Percentiles rank a stretch among this genome's conserved stretches.
Evolutionary conservation across 805 yeast genomes (phyloP).

Genomic region (Pichia cabralensis): DNA sequence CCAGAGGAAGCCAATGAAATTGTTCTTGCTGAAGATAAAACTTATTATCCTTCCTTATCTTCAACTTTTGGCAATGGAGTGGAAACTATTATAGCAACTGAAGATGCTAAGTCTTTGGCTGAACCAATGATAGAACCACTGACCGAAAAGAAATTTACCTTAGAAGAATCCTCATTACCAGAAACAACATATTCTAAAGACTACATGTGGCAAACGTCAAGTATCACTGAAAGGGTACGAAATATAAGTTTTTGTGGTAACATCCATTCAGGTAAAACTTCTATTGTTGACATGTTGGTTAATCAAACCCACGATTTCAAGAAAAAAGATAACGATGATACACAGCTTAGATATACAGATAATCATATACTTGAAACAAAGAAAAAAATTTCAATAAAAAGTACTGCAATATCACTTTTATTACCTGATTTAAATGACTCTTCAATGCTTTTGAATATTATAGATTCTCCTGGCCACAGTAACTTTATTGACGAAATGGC

Average conservation of each 20-base stretch:
- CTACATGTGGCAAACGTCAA: slow-evolving; percentile 41
- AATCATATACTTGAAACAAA: slow-evolving; percentile 58
- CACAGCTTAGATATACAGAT: slow-evolving; percentile 58
- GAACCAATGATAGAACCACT: slow-evolving; percentile 61
- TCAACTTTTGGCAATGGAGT: slow-evolving; percentile 53
- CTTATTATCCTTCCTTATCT: slow-evolving; percentile 31
- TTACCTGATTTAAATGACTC: slow-evolving; percentile 41
- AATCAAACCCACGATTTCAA: slow-evolving; percentile 46
- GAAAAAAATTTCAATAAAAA: slow-evolving; percentile 59
- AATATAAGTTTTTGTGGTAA: slow-evolving; percentile 77
- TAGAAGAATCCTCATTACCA: slow-evolving; percentile 50
- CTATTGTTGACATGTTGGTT: slow-evolving; percentile 60
- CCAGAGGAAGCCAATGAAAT: slow-evolving; percentile 23
- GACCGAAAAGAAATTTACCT: slow-evolving; percentile 29
- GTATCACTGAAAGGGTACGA: slow-evolving; percentile 53
- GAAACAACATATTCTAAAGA: slow-evolving; percentile 49
- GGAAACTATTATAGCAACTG: slow-evolving; percentile 45
- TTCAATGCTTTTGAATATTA: slow-evolving; percentile 49
- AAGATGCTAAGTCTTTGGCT: slow-evolving; percentile 34
- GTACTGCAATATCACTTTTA: slow-evolving; percentile 53
- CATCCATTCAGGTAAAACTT: slow-evolving; percentile 78
- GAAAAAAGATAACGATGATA: slow-evolving; percentile 29
- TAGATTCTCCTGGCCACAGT: slow-evolving; percentile 91
- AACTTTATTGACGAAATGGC: slow-evolving; percentile 72
- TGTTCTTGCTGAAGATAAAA: slow-evolving; percentile 36